A percentile compares a stretch with the other conserved stretches of the same genome.
Evolutionary conservation across 768 basidiomycete species (phyloP).

Genomic region (Phlegmacium glaucopus): DNA sequence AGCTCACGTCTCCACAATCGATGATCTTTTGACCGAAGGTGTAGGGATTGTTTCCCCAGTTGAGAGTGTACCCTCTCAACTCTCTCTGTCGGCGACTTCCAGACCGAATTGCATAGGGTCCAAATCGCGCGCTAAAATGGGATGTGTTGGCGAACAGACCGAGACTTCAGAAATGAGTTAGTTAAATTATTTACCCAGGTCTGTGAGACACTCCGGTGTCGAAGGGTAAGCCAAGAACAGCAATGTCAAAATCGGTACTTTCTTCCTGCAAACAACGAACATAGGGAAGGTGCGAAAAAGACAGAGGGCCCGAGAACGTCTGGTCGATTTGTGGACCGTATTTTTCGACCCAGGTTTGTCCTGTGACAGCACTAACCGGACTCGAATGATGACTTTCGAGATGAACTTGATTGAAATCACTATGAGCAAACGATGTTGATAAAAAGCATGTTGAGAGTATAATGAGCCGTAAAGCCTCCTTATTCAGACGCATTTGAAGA

Average conservation of each 20-base stretch:
- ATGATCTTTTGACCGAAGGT: conserved; percentile 52
- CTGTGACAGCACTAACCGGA: conserved; percentile 1
- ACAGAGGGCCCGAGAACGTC: conserved; percentile 73
- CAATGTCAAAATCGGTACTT: conserved; percentile 60
- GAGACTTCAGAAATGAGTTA: background rate
- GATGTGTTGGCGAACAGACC: conserved; percentile 9
- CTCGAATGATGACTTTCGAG: background rate
- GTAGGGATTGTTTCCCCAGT: conserved; percentile 74
- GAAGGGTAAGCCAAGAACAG: conserved; percentile 77
- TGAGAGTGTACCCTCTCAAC: conserved; percentile 57
- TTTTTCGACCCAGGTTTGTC: conserved; percentile 58
- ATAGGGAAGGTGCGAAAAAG: conserved; percentile 84
- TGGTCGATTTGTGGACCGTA: conserved; percentile 77
- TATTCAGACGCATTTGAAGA: no score
- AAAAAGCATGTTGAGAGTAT: no score
- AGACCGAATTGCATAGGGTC: conserved; percentile 80
- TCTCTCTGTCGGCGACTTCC: conserved; percentile 69
- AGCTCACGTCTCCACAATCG: conserved; percentile 80
- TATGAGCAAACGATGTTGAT: background rate
- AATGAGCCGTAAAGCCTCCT: no score
- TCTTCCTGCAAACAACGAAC: conserved; percentile 64
- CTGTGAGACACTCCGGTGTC: conserved; percentile 68
- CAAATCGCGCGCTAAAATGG: conserved; percentile 73
- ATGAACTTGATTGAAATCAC: background rate
- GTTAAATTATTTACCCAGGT: conserved; percentile 36